Evolutionary conservation across 768 basidiomycete genomes (phyloP).

Genomic region (Termitomyces sp.): DNA sequence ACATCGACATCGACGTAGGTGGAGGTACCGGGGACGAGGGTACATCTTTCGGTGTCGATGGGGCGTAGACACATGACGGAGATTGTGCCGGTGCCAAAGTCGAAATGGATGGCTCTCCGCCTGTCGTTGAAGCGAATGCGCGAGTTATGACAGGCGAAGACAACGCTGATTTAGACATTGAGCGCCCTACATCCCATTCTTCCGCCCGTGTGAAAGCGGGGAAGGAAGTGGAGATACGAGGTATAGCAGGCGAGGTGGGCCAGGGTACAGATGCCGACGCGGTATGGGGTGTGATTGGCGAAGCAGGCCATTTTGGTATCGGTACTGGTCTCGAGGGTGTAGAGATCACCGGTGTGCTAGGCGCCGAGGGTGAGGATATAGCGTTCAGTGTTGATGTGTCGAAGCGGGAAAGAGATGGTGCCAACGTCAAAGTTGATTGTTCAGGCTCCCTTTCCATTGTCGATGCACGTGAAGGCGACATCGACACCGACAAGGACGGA

Average conservation of each 20-base stretch:
- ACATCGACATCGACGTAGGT: neutral
- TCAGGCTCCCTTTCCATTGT: neutral
- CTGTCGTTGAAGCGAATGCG: too few species aligned
- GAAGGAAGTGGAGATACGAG: neutral
- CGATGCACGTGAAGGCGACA: neutral
- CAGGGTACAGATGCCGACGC: neutral
- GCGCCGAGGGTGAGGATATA: neutral
- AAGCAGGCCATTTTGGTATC: neutral
- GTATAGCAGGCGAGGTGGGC: neutral
- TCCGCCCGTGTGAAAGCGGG: neutral
- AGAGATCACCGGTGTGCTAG: neutral
- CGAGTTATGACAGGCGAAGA: too few species aligned
- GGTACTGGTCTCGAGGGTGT: neutral
- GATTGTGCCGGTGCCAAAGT: too few species aligned
- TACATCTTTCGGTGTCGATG: too few species aligned
- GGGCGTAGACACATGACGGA: too few species aligned
- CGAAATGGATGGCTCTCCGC: too few species aligned
- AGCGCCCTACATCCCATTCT: neutral
- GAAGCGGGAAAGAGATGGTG: neutral
- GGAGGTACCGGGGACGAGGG: too few species aligned
- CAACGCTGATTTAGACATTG: too few species aligned
- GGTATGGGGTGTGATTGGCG: neutral
- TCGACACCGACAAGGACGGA: neutral
- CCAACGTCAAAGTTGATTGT: neutral
- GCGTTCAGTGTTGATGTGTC: neutral